Conservation (phyloP, 306 rosid genomes). For the Rosa multiflora region DNA sequence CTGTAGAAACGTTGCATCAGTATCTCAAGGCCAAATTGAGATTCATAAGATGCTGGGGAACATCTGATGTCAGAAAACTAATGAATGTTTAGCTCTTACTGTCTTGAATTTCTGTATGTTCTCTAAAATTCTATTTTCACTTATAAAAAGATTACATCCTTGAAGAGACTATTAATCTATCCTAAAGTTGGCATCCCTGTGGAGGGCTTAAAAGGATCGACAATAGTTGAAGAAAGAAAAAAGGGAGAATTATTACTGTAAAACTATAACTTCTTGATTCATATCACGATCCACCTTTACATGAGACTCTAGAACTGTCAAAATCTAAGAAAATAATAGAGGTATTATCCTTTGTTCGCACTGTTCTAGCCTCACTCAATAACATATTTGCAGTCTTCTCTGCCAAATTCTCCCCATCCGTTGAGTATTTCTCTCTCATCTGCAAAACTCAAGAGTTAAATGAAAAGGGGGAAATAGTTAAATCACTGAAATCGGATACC, state of each 20-base stretch:
- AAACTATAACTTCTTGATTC: constrained; percentile 41
- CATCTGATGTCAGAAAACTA: neutral
- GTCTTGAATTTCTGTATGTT: neutral
- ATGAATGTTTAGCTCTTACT: neutral
- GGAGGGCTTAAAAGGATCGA: neutral
- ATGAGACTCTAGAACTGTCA: constrained; percentile 53
- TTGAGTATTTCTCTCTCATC: constrained; percentile 55
- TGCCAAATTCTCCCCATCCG: constrained; percentile 53
- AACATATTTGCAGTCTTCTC: constrained; percentile 77
- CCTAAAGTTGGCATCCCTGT: neutral
- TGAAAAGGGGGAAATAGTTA: neutral
- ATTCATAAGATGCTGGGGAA: neutral
- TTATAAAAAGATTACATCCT: neutral
- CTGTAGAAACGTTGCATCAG: neutral
- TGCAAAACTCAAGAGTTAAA: constrained; percentile 27
- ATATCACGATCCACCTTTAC: constrained; percentile 78
- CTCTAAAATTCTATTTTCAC: neutral
- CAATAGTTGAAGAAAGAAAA: neutral
- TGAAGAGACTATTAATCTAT: neutral
- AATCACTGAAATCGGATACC: neutral
- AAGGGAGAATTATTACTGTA: constrained; percentile 33
- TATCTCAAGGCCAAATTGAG: neutral
- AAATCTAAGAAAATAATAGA: constrained; percentile 91
- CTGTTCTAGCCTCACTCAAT: constrained; percentile 87
- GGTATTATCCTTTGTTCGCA: constrained; percentile 96